phyloP scores from a whole-genome alignment of 257 asterid genomes.

The Misopates orontium region DNA sequence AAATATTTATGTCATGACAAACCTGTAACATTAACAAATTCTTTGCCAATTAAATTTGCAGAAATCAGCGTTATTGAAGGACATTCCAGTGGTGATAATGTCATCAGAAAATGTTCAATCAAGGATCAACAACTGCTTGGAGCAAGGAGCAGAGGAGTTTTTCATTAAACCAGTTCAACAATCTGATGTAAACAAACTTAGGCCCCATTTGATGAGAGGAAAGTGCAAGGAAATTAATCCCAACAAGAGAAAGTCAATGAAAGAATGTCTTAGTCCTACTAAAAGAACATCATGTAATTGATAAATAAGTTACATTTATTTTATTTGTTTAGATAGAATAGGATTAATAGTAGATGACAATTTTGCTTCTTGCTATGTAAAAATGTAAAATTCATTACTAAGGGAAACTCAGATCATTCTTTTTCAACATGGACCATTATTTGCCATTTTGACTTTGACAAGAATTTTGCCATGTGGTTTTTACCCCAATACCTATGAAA shows the following conservation, averaged over 20 bases:
- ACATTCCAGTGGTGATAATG: conserved; percentile 75
- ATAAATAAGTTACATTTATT: too few relatives aligned
- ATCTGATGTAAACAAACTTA: conserved; percentile 56
- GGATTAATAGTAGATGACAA: too few relatives aligned
- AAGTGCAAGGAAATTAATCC: conserved; percentile 5
- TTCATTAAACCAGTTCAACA: conserved; percentile 59
- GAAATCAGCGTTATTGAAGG: conserved; percentile 47
- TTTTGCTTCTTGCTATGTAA: too few relatives aligned
- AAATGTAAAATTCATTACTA: too few relatives aligned
- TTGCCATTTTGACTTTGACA: too few relatives aligned
- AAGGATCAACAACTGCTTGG: conserved; percentile 59
- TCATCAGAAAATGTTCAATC: conserved; percentile 69
- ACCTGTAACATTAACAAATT: background rate
- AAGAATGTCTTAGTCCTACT: conserved; percentile 21
- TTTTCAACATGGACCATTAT: too few relatives aligned
- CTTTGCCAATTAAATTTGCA: conserved; percentile 15
- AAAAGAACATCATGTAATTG: too few relatives aligned
- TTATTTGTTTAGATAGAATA: too few relatives aligned
- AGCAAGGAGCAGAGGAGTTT: conserved; percentile 67
- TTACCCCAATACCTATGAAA: too few relatives aligned
- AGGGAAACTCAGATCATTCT: too few relatives aligned
- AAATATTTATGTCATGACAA: too few relatives aligned
- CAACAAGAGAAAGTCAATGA: conserved; percentile 32
- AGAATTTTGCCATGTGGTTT: too few relatives aligned
- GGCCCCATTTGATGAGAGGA: conserved; percentile 41